A percentile compares a stretch with the other conserved stretches of the same genome.
phyloP scores from a whole-genome alignment of 2,329 filamentous ascomycete species.

The Calonectria crousiana region DNA sequence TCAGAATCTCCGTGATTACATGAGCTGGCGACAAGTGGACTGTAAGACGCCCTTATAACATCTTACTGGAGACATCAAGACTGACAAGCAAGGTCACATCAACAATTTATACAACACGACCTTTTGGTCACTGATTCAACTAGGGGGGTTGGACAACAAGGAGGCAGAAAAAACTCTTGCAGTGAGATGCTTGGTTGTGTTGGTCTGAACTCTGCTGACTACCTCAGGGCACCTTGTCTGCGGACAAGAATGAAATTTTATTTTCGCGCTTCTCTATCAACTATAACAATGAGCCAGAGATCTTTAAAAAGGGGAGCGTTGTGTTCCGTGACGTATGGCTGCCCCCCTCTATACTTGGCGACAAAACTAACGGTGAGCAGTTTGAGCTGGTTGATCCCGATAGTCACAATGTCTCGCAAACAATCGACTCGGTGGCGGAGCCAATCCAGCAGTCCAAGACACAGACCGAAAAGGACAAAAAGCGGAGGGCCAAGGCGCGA shows the following conservation, averaged over 20 bases:
- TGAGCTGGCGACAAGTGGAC: conserved; percentile 97
- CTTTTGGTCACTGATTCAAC: conserved; percentile 89
- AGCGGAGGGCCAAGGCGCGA: conserved; percentile 82
- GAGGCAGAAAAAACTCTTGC: conserved; percentile 86
- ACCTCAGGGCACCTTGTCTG: conserved; percentile 79
- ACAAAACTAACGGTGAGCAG: conserved; percentile 54
- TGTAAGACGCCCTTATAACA: conserved; percentile 68
- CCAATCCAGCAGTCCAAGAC: conserved; percentile 76
- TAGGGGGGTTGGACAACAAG: conserved; percentile 79
- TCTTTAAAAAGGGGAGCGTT: conserved; percentile 94
- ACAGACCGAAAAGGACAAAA: conserved; percentile 86
- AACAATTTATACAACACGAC: conserved; percentile 99
- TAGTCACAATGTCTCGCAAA: conserved; percentile 59
- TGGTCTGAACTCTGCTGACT: not conserved
- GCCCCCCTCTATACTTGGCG: too few relatives aligned
- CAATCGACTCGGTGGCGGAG: conserved; percentile 63
- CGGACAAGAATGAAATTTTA: conserved; percentile 96
- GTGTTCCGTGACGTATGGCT: conserved; percentile 81
- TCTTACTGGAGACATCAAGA: not conserved
- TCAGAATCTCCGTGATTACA: conserved; percentile 89
- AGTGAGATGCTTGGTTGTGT: conserved; percentile 56
- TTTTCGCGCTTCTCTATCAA: conserved; percentile 92
- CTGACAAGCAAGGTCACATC: conserved; percentile 78
- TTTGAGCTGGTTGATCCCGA: conserved; percentile 77
- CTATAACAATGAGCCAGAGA: conserved; percentile 96